phyloP scores from a whole-genome alignment of 129 eudicot species.

The Pittosporum tobira region DNA sequence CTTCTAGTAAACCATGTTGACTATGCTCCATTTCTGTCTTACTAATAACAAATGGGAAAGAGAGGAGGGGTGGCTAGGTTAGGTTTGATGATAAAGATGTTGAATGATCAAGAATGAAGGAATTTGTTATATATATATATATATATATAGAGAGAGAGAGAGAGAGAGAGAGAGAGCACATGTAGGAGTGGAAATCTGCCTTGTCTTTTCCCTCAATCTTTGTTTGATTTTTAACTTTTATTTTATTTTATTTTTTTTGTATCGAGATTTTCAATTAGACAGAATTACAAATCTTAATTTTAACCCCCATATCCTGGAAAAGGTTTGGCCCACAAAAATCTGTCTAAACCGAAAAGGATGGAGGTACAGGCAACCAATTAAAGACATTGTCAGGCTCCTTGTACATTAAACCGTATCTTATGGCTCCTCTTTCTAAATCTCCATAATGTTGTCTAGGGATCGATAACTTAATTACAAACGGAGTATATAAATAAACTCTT shows the following conservation, averaged over 20 bases:
- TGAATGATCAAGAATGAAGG: neutral
- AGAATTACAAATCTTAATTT: neutral
- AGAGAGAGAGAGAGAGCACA: too few species aligned
- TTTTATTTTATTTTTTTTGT: neutral
- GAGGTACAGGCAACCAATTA: slow-evolving; percentile 18
- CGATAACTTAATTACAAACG: too few species aligned
- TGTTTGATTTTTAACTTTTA: neutral
- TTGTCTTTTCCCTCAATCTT: neutral
- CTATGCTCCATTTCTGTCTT: slow-evolving; percentile 27
- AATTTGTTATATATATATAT: neutral
- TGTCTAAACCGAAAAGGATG: slow-evolving; percentile 41
- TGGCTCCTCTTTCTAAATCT: neutral
- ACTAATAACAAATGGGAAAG: neutral
- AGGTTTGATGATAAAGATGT: neutral
- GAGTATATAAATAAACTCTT: too few species aligned
- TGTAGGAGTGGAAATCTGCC: slow-evolving; percentile 15
- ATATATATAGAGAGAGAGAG: too few species aligned
- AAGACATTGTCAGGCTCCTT: slow-evolving; percentile 24
- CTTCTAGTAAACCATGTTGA: slow-evolving; percentile 43
- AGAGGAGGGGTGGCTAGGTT: too few species aligned
- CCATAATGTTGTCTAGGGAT: neutral
- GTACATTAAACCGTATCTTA: neutral
- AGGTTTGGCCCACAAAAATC: slow-evolving; percentile 36
- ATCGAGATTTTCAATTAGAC: slow-evolving; percentile 4
- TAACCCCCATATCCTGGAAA: slow-evolving; percentile 11